Evolutionary conservation across 139 green algal species (phyloP).

Genomic region (Chlorella sp.): DNA sequence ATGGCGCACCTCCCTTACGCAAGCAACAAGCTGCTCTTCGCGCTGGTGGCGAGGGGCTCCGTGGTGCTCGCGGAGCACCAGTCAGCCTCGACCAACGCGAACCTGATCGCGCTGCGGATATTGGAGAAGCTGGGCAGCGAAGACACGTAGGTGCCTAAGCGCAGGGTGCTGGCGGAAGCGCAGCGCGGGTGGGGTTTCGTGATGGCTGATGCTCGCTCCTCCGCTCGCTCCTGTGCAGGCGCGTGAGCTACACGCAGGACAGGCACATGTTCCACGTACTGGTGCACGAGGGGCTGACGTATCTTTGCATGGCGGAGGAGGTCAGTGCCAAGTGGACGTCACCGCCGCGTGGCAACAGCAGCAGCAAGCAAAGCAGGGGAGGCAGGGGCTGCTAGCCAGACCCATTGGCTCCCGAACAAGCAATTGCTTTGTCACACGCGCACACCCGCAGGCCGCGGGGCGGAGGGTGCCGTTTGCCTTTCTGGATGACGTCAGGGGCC

Average conservation of each 20-base stretch:
- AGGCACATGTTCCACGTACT: constrained; percentile 88
- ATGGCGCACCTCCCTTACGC: too few relatives aligned
- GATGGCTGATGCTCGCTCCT: background rate
- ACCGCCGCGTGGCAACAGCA: too few relatives aligned
- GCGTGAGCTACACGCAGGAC: constrained; percentile 77
- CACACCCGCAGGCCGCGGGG: constrained; percentile 52
- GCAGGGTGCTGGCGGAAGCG: background rate
- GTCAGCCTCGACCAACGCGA: constrained; percentile 60
- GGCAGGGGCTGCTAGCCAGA: too few relatives aligned
- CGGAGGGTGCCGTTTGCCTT: constrained; percentile 84
- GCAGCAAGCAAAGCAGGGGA: too few relatives aligned
- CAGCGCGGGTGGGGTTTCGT: background rate
- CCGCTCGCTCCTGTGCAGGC: constrained; percentile 25
- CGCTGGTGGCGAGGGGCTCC: constrained; percentile 60
- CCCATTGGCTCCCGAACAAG: too few relatives aligned
- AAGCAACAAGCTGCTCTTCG: constrained; percentile 69
- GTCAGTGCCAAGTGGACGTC: constrained; percentile 29
- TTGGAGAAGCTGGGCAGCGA: constrained; percentile 64
- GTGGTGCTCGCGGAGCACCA: constrained; percentile 76
- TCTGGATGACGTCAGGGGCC: constrained; percentile 73
- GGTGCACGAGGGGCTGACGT: constrained; percentile 64
- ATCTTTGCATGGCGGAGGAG: constrained; percentile 85
- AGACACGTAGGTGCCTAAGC: constrained; percentile 58
- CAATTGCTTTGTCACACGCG: too few relatives aligned
- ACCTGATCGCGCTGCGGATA: constrained; percentile 67